Conservation (phyloP, 768 basidiomycete species). For the Suillus alpinus region DNA sequence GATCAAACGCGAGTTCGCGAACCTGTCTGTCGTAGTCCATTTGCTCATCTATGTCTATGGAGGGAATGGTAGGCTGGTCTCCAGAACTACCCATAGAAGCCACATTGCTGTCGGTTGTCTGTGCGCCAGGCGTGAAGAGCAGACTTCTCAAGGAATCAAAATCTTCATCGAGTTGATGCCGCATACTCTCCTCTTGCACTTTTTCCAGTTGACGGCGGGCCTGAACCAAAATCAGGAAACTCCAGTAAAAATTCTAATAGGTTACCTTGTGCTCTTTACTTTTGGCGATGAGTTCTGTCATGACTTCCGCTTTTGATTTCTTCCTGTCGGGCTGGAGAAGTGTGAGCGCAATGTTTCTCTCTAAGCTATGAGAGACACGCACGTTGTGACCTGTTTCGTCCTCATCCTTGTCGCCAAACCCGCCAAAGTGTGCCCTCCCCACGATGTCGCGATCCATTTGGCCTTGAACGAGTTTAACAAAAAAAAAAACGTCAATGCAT, state of each 20-base stretch:
- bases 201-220: constrained; percentile 84
- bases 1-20: constrained; percentile 88
- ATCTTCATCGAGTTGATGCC: constrained; percentile 85
- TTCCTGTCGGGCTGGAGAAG: constrained; percentile 70
- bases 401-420: constrained; percentile 72
- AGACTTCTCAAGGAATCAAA: constrained; percentile 78
- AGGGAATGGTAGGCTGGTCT: background rate
- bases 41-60: constrained; percentile 35
- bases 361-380: constrained; percentile 18
- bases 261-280: constrained; percentile 92
- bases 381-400: constrained; percentile 52
- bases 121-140: constrained; percentile 57
- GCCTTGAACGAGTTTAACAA: constrained; percentile 36
- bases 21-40: constrained; percentile 91
- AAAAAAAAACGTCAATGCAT: background rate
- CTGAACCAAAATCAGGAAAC: constrained; percentile 37
- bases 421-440: constrained; percentile 76
- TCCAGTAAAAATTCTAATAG: background rate
- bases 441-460: constrained; percentile 70
- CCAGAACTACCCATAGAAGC: constrained; percentile 27
- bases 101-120: constrained; percentile 38
- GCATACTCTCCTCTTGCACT: constrained; percentile 80
- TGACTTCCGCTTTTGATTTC: constrained; percentile 92
- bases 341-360: constrained; percentile 1
- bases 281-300: constrained; percentile 97